These are phyloP conservation scores for Lithocarpus polystachyus DNA, from an alignment of 306 rosid species.

Conservation along the genomic window DNA sequence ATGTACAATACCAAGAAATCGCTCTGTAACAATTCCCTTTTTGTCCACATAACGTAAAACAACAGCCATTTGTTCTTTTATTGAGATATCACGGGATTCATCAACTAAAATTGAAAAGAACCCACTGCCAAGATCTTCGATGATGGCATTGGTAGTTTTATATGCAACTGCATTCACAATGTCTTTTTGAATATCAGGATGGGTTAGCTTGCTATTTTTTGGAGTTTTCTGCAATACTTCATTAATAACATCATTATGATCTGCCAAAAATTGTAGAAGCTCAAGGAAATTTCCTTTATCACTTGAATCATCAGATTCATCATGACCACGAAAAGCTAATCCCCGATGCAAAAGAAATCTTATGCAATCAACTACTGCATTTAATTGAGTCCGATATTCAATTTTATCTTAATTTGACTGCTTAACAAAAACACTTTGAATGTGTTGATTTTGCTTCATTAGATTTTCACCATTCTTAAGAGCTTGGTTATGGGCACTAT, in stretches of 20 bases:
- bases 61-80: neutral
- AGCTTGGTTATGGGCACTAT: neutral
- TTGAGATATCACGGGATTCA: neutral
- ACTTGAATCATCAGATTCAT: no score
- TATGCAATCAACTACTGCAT: no score
- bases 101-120: neutral
- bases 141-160: neutral
- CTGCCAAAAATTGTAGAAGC: no score
- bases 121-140: neutral
- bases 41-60: neutral
- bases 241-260: no score
- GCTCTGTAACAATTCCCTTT: neutral
- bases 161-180: neutral
- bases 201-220: neutral
- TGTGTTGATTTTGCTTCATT: neutral
- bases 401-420: no score
- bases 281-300: no score
- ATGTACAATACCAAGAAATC: neutral
- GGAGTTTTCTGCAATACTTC: neutral
- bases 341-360: no score
- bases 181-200: neutral
- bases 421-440: no score
- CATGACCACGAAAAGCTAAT: no score
- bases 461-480: neutral
- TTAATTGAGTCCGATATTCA: neutral